Conservation (phyloP, 352 stramenopile species). For the Phytophthora niederhauseri region DNA sequence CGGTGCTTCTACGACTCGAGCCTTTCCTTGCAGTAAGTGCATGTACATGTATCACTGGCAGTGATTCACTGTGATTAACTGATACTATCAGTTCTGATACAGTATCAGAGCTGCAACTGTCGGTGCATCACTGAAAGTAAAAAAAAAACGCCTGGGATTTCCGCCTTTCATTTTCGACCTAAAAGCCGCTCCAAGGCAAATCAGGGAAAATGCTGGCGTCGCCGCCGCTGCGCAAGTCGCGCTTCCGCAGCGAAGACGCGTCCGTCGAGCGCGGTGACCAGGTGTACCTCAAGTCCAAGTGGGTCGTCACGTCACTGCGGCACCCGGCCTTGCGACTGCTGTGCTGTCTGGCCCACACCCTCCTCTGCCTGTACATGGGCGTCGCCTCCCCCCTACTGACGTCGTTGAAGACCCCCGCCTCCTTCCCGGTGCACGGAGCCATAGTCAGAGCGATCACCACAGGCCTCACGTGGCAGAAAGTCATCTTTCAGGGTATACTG, state of each 20-base stretch:
- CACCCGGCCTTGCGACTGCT: slow-evolving; percentile 45
- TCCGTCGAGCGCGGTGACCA: slow-evolving; percentile 11
- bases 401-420: slow-evolving; percentile 32
- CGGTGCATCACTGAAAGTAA: too few species aligned
- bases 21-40: neutral
- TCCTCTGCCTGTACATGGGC: slow-evolving; percentile 44
- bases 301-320: slow-evolving; percentile 49
- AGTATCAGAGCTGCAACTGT: too few species aligned
- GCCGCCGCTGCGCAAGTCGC: slow-evolving; percentile 10
- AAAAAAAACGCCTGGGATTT: too few species aligned
- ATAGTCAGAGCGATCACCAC: slow-evolving; percentile 29
- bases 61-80: too few species aligned
- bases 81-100: too few species aligned
- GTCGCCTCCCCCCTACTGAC: slow-evolving; percentile 49
- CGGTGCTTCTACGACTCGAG: neutral
- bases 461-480: slow-evolving; percentile 33
- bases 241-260: slow-evolving; percentile 8
- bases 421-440: slow-evolving; percentile 51
- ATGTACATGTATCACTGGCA: too few species aligned
- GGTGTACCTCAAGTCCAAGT: slow-evolving; percentile 45
- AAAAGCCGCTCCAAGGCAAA: neutral
- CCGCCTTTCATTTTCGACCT: neutral
- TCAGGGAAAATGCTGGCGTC: slow-evolving; percentile 10
- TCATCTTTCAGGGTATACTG: slow-evolving; percentile 39
- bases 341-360: slow-evolving; percentile 38